Conservation (phyloP, 495 filamentous ascomycete species). For the Aspergillus taichungensis region DNA sequence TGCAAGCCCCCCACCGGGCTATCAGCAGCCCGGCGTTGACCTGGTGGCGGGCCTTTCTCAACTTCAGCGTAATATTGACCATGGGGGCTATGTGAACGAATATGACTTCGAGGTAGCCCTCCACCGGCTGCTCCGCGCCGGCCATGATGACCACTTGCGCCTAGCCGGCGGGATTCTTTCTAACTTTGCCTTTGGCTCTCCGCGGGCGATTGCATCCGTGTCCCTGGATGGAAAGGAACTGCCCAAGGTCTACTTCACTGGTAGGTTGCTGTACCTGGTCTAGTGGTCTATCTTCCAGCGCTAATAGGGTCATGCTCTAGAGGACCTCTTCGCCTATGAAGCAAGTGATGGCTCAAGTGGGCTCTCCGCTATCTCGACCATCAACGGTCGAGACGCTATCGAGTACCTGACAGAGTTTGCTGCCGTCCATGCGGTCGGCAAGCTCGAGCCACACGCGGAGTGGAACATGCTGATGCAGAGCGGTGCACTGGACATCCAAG, state of each 20-base stretch:
- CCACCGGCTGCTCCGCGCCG: not conserved
- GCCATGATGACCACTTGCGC: not conserved
- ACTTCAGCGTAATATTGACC: not conserved
- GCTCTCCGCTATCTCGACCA: too few relatives aligned
- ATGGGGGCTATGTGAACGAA: not conserved
- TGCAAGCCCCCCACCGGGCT: not conserved
- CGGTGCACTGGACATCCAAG: too few relatives aligned
- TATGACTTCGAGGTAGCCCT: conserved; percentile 1
- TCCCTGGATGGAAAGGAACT: not conserved
- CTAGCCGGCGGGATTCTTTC: not conserved
- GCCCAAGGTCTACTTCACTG: not conserved
- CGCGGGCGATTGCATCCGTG: not conserved
- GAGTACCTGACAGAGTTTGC: too few relatives aligned
- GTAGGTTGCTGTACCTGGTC: not conserved
- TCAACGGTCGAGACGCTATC: too few relatives aligned
- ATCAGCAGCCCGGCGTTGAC: not conserved
- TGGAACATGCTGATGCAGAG: too few relatives aligned
- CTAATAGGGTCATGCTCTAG: not conserved
- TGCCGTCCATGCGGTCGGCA: too few relatives aligned
- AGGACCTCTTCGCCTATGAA: too few relatives aligned
- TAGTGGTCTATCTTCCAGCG: not conserved
- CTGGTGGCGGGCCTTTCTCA: not conserved
- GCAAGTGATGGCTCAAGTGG: too few relatives aligned
- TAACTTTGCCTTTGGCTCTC: not conserved
- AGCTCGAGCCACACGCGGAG: too few relatives aligned